Conservation (phyloP, 352 stramenopile genomes). For the Globisporangium paddicum region DNA sequence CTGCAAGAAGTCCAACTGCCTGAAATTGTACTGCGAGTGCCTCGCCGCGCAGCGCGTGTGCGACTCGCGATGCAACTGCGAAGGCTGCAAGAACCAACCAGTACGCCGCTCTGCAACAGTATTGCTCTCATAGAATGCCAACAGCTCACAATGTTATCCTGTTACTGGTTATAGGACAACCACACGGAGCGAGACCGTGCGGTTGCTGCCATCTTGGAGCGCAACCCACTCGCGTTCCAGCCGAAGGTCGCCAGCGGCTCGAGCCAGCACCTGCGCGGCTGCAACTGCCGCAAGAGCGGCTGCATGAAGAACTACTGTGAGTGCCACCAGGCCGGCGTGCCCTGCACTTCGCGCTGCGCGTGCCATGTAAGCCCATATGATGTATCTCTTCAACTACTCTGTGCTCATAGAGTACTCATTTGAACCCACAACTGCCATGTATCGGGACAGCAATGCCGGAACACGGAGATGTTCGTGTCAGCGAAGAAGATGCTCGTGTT, state of each 20-base stretch:
- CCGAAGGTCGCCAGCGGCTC: slow-evolving; percentile 89
- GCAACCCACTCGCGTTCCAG: slow-evolving; percentile 94
- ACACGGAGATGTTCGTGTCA: slow-evolving; percentile 61
- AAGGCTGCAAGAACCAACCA: slow-evolving; percentile 73
- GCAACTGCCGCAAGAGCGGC: slow-evolving; percentile 94
- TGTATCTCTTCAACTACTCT: not conserved
- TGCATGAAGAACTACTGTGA: slow-evolving; percentile 99
- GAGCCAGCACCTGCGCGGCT: slow-evolving; percentile 89
- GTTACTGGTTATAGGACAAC: slow-evolving; percentile 23
- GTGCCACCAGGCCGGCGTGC: slow-evolving; percentile 90
- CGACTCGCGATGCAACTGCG: slow-evolving; percentile 69
- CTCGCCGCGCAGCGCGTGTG: slow-evolving; percentile 67
- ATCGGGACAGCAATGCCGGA: slow-evolving; percentile 40
- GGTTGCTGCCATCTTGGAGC: slow-evolving; percentile 85
- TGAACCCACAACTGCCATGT: not conserved
- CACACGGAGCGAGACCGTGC: slow-evolving; percentile 63
- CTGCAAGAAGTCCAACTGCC: slow-evolving; percentile 96
- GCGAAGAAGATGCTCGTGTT: slow-evolving; percentile 71
- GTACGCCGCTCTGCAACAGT: slow-evolving; percentile 10
- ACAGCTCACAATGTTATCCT: not conserved
- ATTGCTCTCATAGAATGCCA: not conserved
- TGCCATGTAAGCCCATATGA: slow-evolving; percentile 42
- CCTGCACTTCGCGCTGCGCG: slow-evolving; percentile 78
- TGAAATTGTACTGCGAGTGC: slow-evolving; percentile 93
- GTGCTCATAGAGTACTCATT: not conserved